A percentile compares a stretch with the other conserved stretches of the same genome.
phyloP scores from a whole-genome alignment of 345 rosid species.

The Euphorbia tirucalli region DNA sequence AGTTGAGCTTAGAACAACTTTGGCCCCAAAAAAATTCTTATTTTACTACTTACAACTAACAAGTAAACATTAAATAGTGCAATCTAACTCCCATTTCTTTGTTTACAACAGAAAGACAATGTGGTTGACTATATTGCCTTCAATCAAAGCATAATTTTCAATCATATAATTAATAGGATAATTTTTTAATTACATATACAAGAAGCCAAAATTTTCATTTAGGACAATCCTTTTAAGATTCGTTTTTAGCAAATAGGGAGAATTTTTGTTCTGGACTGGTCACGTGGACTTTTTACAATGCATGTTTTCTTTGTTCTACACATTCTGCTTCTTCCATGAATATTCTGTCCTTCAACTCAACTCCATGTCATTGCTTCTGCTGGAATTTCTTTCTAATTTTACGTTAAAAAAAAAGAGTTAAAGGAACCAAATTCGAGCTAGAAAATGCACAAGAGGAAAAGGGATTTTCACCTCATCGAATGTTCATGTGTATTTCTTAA shows the following conservation, averaged over 20 bases:
- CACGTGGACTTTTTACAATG: not conserved
- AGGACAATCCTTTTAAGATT: not conserved
- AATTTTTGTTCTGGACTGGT: not conserved
- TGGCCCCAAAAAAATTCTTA: too few relatives aligned
- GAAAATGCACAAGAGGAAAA: not conserved
- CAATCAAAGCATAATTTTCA: not conserved
- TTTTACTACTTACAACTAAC: too few relatives aligned
- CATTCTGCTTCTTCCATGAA: constrained; percentile 1
- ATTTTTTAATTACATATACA: not conserved
- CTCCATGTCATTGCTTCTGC: not conserved
- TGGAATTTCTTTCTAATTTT: constrained; percentile 6
- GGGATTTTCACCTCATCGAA: not conserved
- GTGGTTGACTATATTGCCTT: not conserved
- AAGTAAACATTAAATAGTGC: too few relatives aligned
- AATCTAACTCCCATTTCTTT: not conserved
- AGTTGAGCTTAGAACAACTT: too few relatives aligned
- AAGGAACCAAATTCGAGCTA: not conserved
- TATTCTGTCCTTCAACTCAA: not conserved
- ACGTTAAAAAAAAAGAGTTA: not conserved
- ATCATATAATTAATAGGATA: too few relatives aligned
- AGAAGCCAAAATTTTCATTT: not conserved
- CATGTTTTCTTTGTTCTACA: not conserved
- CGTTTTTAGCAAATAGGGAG: not conserved
- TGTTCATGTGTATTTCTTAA: not conserved
- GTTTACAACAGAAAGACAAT: not conserved